phyloP scores from a whole-genome alignment of 139 green algal species.

The Auxenochlorella protothecoides region DNA sequence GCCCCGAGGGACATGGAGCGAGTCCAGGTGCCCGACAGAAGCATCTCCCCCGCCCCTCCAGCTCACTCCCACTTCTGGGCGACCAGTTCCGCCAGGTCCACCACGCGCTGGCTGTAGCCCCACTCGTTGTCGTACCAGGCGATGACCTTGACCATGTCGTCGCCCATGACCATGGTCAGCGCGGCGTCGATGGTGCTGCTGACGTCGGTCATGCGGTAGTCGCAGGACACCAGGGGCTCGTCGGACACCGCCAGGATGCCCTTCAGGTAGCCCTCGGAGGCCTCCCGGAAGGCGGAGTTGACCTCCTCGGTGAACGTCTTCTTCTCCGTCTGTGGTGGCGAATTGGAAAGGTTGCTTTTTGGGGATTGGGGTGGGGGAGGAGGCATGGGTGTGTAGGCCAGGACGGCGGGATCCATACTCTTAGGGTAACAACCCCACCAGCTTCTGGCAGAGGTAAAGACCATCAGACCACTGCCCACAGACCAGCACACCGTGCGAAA shows the following conservation, averaged over 20 bases:
- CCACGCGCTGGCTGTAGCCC: conserved; percentile 86
- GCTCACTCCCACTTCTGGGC: conserved; percentile 57
- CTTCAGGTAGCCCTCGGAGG: conserved; percentile 68
- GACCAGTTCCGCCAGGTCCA: conserved; percentile 86
- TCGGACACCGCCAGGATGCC: conserved; percentile 87
- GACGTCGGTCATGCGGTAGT: conserved; percentile 83
- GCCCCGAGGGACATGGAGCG: too few relatives aligned
- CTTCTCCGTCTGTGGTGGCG: conserved; percentile 58
- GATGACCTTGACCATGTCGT: conserved; percentile 96
- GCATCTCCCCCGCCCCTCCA: too few relatives aligned
- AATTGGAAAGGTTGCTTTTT: too few relatives aligned
- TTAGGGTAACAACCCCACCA: too few relatives aligned
- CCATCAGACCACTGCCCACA: too few relatives aligned
- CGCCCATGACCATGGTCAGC: conserved; percentile 99
- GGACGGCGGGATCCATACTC: too few relatives aligned
- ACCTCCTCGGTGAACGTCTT: conserved; percentile 99
- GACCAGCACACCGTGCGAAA: too few relatives aligned
- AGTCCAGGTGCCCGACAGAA: too few relatives aligned
- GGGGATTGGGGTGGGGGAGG: too few relatives aligned
- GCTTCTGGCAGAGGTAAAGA: too few relatives aligned
- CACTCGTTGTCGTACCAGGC: conserved; percentile 98
- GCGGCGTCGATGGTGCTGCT: conserved; percentile 89
- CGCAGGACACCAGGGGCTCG: conserved; percentile 89
- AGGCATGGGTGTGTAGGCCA: too few relatives aligned
- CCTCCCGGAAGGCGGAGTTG: conserved; percentile 93